phyloP scores from a whole-genome alignment of 495 filamentous ascomycete species.

The Lophiostoma macrostomum region DNA sequence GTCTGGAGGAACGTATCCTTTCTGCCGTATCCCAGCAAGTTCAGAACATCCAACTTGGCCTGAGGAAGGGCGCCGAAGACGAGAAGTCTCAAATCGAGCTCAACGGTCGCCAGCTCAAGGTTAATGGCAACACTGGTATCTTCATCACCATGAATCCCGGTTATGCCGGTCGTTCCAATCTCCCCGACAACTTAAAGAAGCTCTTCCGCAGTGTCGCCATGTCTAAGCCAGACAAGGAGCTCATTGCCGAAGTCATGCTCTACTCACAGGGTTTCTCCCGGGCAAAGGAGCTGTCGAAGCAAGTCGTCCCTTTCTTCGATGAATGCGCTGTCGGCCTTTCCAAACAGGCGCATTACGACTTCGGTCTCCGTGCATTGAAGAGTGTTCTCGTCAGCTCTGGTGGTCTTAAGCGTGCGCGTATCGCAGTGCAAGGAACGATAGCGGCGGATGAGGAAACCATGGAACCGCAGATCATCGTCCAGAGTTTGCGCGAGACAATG shows the following conservation, averaged over 20 bases:
- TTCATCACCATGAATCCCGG: constrained; percentile 99
- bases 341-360: constrained; percentile 98
- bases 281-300: constrained; percentile 86
- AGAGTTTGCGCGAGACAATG: constrained; percentile 97
- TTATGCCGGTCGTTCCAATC: constrained; percentile 94
- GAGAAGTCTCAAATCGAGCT: constrained; percentile 85
- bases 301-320: constrained; percentile 97
- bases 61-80: constrained; percentile 75
- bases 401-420: constrained; percentile 82
- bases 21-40: constrained; percentile 98
- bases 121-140: constrained; percentile 91
- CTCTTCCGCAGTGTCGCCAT: constrained; percentile 98
- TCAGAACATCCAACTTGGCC: constrained; percentile 95
- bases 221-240: constrained; percentile 99
- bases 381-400: constrained; percentile 97
- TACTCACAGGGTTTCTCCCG: constrained; percentile 98
- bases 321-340: constrained; percentile 74
- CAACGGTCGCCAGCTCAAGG: constrained; percentile 78
- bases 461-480: constrained; percentile 97
- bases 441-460: constrained; percentile 69
- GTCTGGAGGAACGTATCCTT: constrained; percentile 92
- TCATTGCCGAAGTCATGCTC: constrained; percentile 99
- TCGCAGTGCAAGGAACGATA: constrained; percentile 49
- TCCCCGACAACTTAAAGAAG: constrained; percentile 99
- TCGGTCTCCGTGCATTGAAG: constrained; percentile 94